Conservation (phyloP, 176 grass and related monocot species). For the Alloteropsis semialata region DNA sequence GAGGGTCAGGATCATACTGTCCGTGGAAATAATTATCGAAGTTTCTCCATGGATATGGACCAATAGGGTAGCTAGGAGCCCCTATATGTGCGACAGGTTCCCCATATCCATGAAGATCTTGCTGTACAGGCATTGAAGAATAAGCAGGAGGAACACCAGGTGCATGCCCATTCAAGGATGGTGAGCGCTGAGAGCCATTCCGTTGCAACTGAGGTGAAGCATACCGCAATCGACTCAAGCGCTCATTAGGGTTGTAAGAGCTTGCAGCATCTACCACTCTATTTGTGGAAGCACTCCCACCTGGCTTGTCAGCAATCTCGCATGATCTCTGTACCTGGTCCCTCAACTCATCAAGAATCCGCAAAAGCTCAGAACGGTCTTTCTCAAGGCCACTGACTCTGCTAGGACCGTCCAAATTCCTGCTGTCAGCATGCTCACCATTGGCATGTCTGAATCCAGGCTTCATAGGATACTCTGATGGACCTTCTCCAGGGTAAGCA, state of each 20-base stretch:
- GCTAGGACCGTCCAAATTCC: slow-evolving; percentile 30
- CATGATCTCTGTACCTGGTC: slow-evolving; percentile 80
- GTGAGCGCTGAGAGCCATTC: slow-evolving; percentile 36
- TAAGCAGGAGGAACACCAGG: slow-evolving; percentile 38
- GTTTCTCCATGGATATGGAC: slow-evolving; percentile 51
- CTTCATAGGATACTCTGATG: slow-evolving; percentile 43
- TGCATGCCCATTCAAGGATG: slow-evolving; percentile 44
- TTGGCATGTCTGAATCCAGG: slow-evolving; percentile 18
- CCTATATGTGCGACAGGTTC: slow-evolving; percentile 41
- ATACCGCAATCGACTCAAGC: slow-evolving; percentile 44
- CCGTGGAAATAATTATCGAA: slow-evolving; percentile 61
- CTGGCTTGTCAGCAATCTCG: slow-evolving; percentile 62
- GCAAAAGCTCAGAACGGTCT: slow-evolving; percentile 59
- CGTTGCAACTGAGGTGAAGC: slow-evolving; percentile 53
- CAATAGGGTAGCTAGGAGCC: slow-evolving; percentile 56
- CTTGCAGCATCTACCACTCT: slow-evolving; percentile 21
- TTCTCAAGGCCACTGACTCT: slow-evolving; percentile 58
- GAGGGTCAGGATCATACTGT: slow-evolving; percentile 68
- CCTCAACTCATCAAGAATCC: slow-evolving; percentile 85
- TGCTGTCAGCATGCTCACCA: slow-evolving; percentile 1
- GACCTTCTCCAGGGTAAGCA: slow-evolving; percentile 37
- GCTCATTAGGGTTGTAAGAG: slow-evolving; percentile 46
- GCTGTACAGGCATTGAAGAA: slow-evolving; percentile 43
- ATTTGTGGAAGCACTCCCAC: slow-evolving; percentile 9
- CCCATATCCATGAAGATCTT: slow-evolving; percentile 42